Evolutionary conservation across 2,329 filamentous ascomycete species (phyloP), one percentile per base, ranked within the genome.

Genomic region (Neocatenulostroma microsporum): DNA sequence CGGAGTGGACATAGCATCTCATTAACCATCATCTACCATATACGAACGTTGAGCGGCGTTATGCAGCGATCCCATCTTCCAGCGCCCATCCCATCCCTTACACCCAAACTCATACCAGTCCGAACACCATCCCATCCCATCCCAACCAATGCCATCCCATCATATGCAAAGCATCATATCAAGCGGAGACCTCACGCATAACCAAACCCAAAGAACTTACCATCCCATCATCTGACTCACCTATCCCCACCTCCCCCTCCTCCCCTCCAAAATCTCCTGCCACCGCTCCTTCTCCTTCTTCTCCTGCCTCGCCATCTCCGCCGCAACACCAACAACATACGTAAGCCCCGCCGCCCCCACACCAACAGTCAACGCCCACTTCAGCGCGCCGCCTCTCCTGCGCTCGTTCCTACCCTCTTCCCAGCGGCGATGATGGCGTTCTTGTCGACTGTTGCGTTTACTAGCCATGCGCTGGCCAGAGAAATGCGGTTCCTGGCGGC

Each of bases 241-340:
- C 34, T 27, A 38, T 30, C 35, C 39, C 34, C 34, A 39, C 23
- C 40, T 24, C 14, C 36, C 25, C 30, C 38, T 39, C 29, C 31
- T 40, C n/a, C 47, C 37, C 32, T 48, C 47, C 20, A 51, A n/a
- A 30, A 50, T 42, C 41, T 43, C 32, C 40, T 50, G 35, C 49
- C 49, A 52, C 26, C 44, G 21, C 37, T 35, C 21, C 38, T 28
- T 42, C 41, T 48, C 42, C 34, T 39, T 44, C 31, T 40, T 39
- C 31, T 47, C 45, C 36, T 44, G 40, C 32, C 45, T 47, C 12
- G 42, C 37, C 25, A 33, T 32, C 47, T 82, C 77, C 2, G 64
- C 63, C n/a, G 76, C 61, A 11, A 77, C 68, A 7, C 77, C 76
- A 14, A 75, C 59, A 1, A 68, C 70, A 49, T 81, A 83, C 1